Conservation (phyloP, 768 basidiomycete genomes). For the Boletus pseudo-olivaceus region DNA sequence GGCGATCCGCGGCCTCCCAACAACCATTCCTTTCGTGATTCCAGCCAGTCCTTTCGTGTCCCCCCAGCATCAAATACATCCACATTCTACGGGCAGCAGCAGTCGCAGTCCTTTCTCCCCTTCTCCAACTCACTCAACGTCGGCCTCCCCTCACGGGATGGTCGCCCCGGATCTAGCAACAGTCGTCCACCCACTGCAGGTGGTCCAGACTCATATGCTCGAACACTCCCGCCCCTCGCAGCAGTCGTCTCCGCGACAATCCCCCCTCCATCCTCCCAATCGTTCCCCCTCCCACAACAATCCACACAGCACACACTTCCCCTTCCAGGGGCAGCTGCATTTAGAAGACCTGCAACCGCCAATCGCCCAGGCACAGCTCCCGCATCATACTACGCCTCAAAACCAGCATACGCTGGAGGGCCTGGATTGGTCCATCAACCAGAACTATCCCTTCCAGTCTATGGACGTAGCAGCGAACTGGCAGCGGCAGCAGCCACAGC, state of each 20-base stretch:
- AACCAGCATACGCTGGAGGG: constrained; percentile 47
- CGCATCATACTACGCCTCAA: constrained; percentile 53
- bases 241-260: constrained; percentile 73
- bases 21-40: constrained; percentile 74
- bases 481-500: constrained; percentile 32
- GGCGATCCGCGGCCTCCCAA: constrained; percentile 37
- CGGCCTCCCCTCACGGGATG: constrained; percentile 39
- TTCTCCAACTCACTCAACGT: constrained; percentile 47
- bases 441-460: constrained; percentile 39
- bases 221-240: constrained; percentile 70
- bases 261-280: constrained; percentile 43
- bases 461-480: constrained; percentile 39
- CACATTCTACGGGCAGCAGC: constrained; percentile 39
- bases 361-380: constrained; percentile 71
- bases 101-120: constrained; percentile 70
- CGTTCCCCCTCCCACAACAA: constrained; percentile 39
- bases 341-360: constrained; percentile 57
- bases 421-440: constrained; percentile 51
- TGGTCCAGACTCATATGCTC: constrained; percentile 40
- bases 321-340: constrained; percentile 51
- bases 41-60: constrained; percentile 81
- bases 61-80: constrained; percentile 42
- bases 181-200: constrained; percentile 54
- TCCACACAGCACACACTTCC: constrained; percentile 51
- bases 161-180: constrained; percentile 45